Conservation (phyloP, 306 rosid species). For the Malus orientalis region DNA sequence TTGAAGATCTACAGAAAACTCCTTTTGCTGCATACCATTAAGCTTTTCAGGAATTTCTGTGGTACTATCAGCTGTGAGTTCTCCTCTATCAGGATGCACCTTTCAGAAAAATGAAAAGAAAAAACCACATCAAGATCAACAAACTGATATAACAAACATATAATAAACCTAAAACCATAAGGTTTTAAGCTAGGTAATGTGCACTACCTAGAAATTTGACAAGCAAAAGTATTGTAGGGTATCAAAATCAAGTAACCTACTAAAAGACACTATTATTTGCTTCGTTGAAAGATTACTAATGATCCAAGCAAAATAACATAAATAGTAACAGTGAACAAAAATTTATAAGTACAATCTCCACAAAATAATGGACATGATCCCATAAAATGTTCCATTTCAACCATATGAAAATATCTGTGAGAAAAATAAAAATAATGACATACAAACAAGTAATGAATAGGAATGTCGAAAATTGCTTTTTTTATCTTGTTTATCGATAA, state of each 20-base stretch:
- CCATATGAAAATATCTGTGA: not conserved
- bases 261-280: not conserved
- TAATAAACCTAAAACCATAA: not conserved
- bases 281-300: not conserved
- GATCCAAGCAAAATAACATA: not conserved
- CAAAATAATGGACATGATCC: not conserved
- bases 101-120: not conserved
- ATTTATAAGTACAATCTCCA: not conserved
- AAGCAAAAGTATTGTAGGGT: not conserved
- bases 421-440: not conserved
- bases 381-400: not conserved
- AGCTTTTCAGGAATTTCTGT: conserved; percentile 16
- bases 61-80: conserved; percentile 19
- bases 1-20: conserved; percentile 18
- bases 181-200: not conserved
- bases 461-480: not conserved
- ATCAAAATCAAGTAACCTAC: not conserved
- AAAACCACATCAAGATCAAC: not conserved
- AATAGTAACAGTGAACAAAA: not conserved
- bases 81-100: conserved; percentile 53
- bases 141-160: conserved; percentile 6
- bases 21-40: conserved; percentile 32
- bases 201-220: not conserved
- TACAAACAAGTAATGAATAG: not conserved
- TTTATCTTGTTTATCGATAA: not conserved